Percentiles rank a stretch among this genome's conserved stretches.
These are phyloP conservation scores for Spiromastix sp. DNA, from an alignment of 2,329 filamentous ascomycete genomes.

Conservation along the genomic window DNA sequence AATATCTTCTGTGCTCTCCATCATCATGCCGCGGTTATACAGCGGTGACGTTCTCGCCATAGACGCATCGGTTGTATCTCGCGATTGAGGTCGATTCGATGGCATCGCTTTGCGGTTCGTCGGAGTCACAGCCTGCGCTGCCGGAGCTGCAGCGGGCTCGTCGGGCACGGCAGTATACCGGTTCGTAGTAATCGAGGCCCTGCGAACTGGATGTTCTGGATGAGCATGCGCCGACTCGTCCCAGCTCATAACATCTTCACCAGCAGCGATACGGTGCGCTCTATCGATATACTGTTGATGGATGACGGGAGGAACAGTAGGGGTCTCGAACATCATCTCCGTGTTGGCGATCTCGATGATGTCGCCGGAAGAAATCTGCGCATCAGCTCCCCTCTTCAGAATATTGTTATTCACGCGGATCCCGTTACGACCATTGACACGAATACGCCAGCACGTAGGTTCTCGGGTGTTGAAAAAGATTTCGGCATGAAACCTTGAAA, in stretches of 20 bases:
- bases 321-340: constrained; percentile 99
- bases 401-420: constrained; percentile 68
- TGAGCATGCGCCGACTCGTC: constrained; percentile 30
- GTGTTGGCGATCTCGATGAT: constrained; percentile 86
- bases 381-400: constrained; percentile 56
- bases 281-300: constrained; percentile 60
- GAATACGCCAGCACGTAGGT: constrained; percentile 62
- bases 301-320: constrained; percentile 60
- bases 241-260: constrained; percentile 29
- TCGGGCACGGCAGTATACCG: neutral
- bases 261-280: constrained; percentile 40
- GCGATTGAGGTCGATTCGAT: constrained; percentile 10
- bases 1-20: constrained; percentile 43
- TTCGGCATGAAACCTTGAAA: constrained; percentile 65
- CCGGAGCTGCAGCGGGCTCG: constrained; percentile 1
- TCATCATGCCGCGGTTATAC: constrained; percentile 42
- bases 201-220: constrained; percentile 22
- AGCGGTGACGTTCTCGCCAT: constrained; percentile 33
- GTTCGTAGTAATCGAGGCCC: constrained; percentile 1
- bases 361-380: constrained; percentile 68
- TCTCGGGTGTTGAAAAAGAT: constrained; percentile 60
- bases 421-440: constrained; percentile 85
- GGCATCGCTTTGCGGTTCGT: constrained; percentile 30
- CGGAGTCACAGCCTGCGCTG: constrained; percentile 27
- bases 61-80: constrained; percentile 8